Conservation (phyloP, 2,329 filamentous ascomycete species). For the Lecanoromycetidae sp. region DNA sequence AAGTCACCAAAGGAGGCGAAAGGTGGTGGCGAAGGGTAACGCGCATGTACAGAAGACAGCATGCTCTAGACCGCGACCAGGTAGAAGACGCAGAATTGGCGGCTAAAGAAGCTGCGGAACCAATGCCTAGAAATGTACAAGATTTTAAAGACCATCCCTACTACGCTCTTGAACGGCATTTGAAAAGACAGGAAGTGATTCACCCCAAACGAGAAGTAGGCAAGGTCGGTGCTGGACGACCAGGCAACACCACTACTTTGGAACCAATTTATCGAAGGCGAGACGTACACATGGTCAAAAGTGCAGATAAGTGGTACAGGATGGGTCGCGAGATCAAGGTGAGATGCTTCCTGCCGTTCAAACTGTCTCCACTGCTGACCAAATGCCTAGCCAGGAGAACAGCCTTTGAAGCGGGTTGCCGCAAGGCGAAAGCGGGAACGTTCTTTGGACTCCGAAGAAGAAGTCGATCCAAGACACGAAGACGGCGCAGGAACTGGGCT, state of each 20-base stretch:
- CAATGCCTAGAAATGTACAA: constrained; percentile 72
- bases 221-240: constrained; percentile 50
- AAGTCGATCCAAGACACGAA: constrained; percentile 29
- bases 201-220: constrained; percentile 60
- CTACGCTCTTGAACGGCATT: constrained; percentile 73
- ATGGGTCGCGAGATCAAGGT: constrained; percentile 66
- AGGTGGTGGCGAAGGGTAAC: constrained; percentile 44
- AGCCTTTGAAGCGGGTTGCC: constrained; percentile 64
- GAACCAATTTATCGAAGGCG: constrained; percentile 72
- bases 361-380: neutral
- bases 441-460: constrained; percentile 26
- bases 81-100: constrained; percentile 69
- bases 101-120: constrained; percentile 59
- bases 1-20: constrained; percentile 46
- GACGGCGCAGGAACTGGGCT: constrained; percentile 45
- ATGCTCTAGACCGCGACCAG: constrained; percentile 57
- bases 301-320: constrained; percentile 81
- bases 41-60: constrained; percentile 30
- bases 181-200: constrained; percentile 73
- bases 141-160: constrained; percentile 81
- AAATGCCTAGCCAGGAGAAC: constrained; percentile 43
- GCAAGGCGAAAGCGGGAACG: constrained; percentile 31
- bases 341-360: neutral
- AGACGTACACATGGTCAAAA: constrained; percentile 68
- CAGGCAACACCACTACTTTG: constrained; percentile 42